Base-by-base conservation (phyloP, 2,329 filamentous ascomycete genomes). In the Monosporascus sp. region DNA sequence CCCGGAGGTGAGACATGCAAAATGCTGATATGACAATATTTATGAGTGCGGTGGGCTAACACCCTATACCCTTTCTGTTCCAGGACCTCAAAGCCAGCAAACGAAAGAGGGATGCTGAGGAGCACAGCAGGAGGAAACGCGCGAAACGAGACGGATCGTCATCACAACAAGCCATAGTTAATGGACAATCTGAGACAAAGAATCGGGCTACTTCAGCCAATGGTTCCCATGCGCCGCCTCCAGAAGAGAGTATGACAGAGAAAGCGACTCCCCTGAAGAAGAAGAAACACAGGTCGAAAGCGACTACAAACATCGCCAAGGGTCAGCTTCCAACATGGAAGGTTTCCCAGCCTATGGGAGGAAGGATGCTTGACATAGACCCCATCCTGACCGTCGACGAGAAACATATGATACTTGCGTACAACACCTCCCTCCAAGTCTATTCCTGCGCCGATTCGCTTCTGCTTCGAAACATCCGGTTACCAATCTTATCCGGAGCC, bases 361-460 rank as follows among this genome's bases (percentile, higher is more conserved):
- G 85, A 24, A 74, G 83, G 55, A 86, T 87, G 73, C 71, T 84
- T 48, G 77, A 86, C 63, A 79, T 86, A 55, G 84, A 87, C 57
- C 82, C 84, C 2, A 78, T 87, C 44, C 76, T 87, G 59, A 80
- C 81, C 3, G 66, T 69, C 2, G 81, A 87, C 65, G 84, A 87
- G 66, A 77, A 78, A 66, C 81, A 87, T 70, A 69, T 97, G 40
- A 85, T 97, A 53, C 70, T 96, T 52, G 83, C 87, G 34, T 90
- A 90, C 64, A 82, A 85, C 56, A 86, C 83, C 27, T 86, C 87
- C 9, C 77, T 97, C 51, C 88, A 91, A 67, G 80, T 96, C 26
- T 96, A 94, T 71, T 88, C 89, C 2, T 83, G 90, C 31, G 77
- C 83, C 59, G 91, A 91, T 52, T 97, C 94, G 2, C 81, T 95